Base-by-base conservation (phyloP, 257 asterid genomes). In the Nicotiana tomentosiformis region DNA sequence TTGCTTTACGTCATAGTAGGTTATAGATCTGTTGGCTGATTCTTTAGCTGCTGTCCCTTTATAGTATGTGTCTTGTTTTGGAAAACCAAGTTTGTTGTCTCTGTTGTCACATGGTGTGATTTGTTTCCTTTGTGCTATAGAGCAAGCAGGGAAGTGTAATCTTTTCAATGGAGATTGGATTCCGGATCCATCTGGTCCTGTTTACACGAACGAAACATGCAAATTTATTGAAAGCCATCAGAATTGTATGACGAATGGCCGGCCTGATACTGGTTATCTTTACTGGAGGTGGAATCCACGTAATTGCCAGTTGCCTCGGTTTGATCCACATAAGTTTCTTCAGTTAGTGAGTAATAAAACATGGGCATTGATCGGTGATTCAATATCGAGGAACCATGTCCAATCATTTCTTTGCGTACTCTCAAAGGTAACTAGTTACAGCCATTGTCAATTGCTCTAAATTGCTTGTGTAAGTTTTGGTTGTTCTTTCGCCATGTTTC, bases 211-310 rank as follows among this genome's bases (percentile, higher is more conserved):
- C 58, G 87, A 81, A 53, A 93, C 85, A 46, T 95, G 98, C 82
- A 88, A 85, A 49, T 88, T 89, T 88, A 88, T 95, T n/a, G 94
- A 85, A 66, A 89, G 77, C 32, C 93, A 90, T 82, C 97, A 92
- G 83, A 93, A 95, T 69, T 95, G 97, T 84, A 69, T 90, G 92
- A 89, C 69, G 62, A 95, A 95, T 82, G 97, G 98, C 39, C 87
- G 99, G 4, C 93, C 93, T 0, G 99, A 93, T 85, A 72, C 86
- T 0, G 92, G 86, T 49, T 94, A 92, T 86, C 93, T 91, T 66
- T 89, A 94, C 87, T 94, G 98, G 98, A 89, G 86, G 85, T 94
- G 98, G 98, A 92, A 83, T 0, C 98, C 98, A 5, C 89, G 15
- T 12, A 92, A 83, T 10, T 95, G 98, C 68, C 89, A 92, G 78